A percentile compares a stretch with the other conserved stretches of the same genome.
Evolutionary conservation across 768 basidiomycete species (phyloP).

Genomic region (Auriscalpium vulgare): DNA sequence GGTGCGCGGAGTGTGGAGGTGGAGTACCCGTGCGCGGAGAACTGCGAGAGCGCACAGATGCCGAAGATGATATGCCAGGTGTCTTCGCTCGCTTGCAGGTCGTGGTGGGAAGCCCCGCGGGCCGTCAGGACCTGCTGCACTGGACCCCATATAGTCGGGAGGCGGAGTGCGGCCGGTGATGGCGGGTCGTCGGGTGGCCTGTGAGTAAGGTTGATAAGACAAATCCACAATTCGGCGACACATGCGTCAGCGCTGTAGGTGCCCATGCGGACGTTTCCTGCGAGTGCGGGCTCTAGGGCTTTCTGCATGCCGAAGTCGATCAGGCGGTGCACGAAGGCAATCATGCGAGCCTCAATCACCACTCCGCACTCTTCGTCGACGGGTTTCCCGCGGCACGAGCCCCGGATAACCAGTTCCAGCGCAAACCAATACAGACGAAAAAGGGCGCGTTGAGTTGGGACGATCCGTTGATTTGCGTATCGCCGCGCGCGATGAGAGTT

Average conservation of each 20-base stretch:
- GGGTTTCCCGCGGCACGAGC: not conserved
- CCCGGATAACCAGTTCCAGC: constrained; percentile 8
- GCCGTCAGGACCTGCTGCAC: constrained; percentile 27
- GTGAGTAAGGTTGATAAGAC: constrained; percentile 47
- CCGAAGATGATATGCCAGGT: constrained; percentile 67
- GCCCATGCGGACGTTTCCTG: constrained; percentile 26
- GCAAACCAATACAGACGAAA: constrained; percentile 11
- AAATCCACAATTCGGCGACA: constrained; percentile 67
- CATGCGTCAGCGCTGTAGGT: constrained; percentile 31
- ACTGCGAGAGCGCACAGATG: constrained; percentile 71
- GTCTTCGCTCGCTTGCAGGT: constrained; percentile 48
- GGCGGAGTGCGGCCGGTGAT: constrained; percentile 8
- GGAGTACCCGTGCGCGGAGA: constrained; percentile 48
- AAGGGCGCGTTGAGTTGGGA: not conserved
- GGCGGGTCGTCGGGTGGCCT: constrained; percentile 11
- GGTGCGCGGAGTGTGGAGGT: constrained; percentile 33
- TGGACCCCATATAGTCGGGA: constrained; percentile 39
- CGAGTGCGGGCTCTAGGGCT: constrained; percentile 32
- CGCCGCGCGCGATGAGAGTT: constrained; percentile 8
- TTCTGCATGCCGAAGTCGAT: constrained; percentile 44
- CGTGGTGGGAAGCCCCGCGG: constrained; percentile 16
- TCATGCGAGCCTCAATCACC: constrained; percentile 1
- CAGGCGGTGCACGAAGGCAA: constrained; percentile 28
- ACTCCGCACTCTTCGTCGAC: constrained; percentile 2
- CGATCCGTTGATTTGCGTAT: constrained; percentile 2